A percentile compares a stretch with the other conserved stretches of the same genome.
Conservation (phyloP, 2,329 filamentous ascomycete species). For the Macrophomina phaseolina region DNA sequence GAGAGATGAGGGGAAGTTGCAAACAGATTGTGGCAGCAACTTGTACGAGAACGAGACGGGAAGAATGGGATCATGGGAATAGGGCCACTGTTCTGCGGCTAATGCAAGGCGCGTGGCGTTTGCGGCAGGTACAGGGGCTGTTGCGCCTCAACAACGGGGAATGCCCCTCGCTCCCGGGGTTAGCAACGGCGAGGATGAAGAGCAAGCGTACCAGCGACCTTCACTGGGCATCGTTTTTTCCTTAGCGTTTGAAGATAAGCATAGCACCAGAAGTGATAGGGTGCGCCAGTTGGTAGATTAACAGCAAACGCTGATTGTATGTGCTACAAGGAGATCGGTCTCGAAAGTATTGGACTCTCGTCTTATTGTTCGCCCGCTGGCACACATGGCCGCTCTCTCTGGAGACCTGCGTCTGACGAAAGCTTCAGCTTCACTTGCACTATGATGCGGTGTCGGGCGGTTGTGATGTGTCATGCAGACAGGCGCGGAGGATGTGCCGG, state of each 20-base stretch:
- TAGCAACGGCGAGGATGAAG: background rate
- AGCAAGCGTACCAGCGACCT: background rate
- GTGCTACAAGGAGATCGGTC: no score
- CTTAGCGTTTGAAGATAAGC: background rate
- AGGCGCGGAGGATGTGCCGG: background rate
- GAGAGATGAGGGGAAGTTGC: slow-evolving; percentile 22
- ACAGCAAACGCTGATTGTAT: background rate
- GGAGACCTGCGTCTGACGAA: no score
- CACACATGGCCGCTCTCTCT: no score
- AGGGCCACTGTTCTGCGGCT: background rate
- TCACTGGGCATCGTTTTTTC: slow-evolving; percentile 16
- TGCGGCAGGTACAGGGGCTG: slow-evolving; percentile 6
- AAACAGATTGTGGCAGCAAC: background rate
- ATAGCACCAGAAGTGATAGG: slow-evolving; percentile 4
- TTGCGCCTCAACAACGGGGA: background rate
- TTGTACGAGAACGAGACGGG: slow-evolving; percentile 14
- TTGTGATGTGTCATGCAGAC: slow-evolving; percentile 6
- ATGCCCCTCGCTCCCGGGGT: slow-evolving; percentile 9
- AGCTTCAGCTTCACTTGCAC: background rate
- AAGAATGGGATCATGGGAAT: background rate
- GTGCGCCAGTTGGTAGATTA: background rate
- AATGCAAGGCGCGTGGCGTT: slow-evolving; percentile 19
- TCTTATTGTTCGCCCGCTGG: no score
- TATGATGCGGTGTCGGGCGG: background rate
- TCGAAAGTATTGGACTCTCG: no score